These are phyloP conservation scores for Cercospora sesami DNA, from an alignment of 2,329 filamentous ascomycete species.

Conservation along the genomic window DNA sequence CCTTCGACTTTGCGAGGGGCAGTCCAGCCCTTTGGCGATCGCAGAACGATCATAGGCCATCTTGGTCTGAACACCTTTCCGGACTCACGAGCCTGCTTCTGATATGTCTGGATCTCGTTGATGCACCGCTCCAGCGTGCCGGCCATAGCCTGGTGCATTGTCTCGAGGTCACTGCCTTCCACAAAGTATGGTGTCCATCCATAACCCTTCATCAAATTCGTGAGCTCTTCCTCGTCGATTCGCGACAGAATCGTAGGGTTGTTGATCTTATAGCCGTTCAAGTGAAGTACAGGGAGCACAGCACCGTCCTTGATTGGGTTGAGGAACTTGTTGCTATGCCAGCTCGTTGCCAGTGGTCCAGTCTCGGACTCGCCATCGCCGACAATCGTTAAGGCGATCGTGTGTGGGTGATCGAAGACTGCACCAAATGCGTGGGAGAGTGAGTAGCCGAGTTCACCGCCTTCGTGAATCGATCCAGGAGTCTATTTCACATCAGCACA, in stretches of 20 bases:
- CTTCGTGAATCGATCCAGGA: slow-evolving; percentile 71
- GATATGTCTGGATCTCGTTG: slow-evolving; percentile 65
- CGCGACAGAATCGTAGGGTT: slow-evolving; percentile 73
- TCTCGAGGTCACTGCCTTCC: slow-evolving; percentile 69
- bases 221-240: slow-evolving; percentile 71
- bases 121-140: slow-evolving; percentile 72
- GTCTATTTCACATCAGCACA: slow-evolving; percentile 54
- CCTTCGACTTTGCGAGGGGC: slow-evolving; percentile 70
- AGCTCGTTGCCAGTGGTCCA: slow-evolving; percentile 73
- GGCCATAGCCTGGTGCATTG: slow-evolving; percentile 82
- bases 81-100: slow-evolving; percentile 70
- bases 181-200: slow-evolving; percentile 81
- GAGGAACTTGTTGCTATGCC: slow-evolving; percentile 81
- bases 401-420: slow-evolving; percentile 71
- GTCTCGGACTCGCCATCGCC: slow-evolving; percentile 82
- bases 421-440: slow-evolving; percentile 76
- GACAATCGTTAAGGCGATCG: slow-evolving; percentile 76
- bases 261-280: slow-evolving; percentile 86
- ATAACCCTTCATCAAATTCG: slow-evolving; percentile 69
- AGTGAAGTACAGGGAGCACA: slow-evolving; percentile 73
- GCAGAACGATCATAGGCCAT: slow-evolving; percentile 78
- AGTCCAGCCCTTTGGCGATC: slow-evolving; percentile 79
- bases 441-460: slow-evolving; percentile 78
- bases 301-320: slow-evolving; percentile 77
- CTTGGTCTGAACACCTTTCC: slow-evolving; percentile 68